These are phyloP conservation scores for Sparassis latifolia DNA, from an alignment of 1,284 basidiomycete genomes.

Conservation along the genomic window DNA sequence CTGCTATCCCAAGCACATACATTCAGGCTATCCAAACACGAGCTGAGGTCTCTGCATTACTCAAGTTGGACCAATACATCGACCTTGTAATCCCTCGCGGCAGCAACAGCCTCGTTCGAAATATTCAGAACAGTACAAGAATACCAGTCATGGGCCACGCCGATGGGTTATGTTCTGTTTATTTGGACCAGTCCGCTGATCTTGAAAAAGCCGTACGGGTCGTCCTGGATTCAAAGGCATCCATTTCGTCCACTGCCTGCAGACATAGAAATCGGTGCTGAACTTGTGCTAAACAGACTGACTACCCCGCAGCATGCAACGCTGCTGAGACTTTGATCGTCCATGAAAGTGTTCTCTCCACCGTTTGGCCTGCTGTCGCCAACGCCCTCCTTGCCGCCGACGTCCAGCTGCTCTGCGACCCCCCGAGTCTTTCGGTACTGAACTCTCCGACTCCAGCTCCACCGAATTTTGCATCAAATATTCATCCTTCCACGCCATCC, in stretches of 20 bases:
- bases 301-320: slow-evolving; percentile 98
- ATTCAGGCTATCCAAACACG: slow-evolving; percentile 92
- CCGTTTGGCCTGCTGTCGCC: slow-evolving; percentile 80
- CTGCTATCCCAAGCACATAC: slow-evolving; percentile 72
- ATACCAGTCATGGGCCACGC: slow-evolving; percentile 99
- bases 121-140: slow-evolving; percentile 84
- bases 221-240: slow-evolving; percentile 88
- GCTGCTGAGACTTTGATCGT: slow-evolving; percentile 87
- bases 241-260: not conserved
- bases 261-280: slow-evolving; percentile 1
- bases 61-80: slow-evolving; percentile 87
- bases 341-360: slow-evolving; percentile 64
- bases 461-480: slow-evolving; percentile 37
- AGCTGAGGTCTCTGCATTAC: slow-evolving; percentile 84
- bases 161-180: slow-evolving; percentile 90
- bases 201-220: slow-evolving; percentile 75
- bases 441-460: slow-evolving; percentile 26
- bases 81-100: slow-evolving; percentile 97
- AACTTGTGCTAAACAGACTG: slow-evolving; percentile 44
- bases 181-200: slow-evolving; percentile 81
- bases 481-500: slow-evolving; percentile 45
- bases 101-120: slow-evolving; percentile 84
- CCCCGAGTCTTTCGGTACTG: slow-evolving; percentile 50
- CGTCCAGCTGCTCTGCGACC: slow-evolving; percentile 81
- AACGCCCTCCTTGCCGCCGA: slow-evolving; percentile 60